Evolutionary conservation across 2,329 filamentous ascomycete genomes (phyloP), one percentile per base, ranked within the genome.

Genomic region (Monilinia fructicola): DNA sequence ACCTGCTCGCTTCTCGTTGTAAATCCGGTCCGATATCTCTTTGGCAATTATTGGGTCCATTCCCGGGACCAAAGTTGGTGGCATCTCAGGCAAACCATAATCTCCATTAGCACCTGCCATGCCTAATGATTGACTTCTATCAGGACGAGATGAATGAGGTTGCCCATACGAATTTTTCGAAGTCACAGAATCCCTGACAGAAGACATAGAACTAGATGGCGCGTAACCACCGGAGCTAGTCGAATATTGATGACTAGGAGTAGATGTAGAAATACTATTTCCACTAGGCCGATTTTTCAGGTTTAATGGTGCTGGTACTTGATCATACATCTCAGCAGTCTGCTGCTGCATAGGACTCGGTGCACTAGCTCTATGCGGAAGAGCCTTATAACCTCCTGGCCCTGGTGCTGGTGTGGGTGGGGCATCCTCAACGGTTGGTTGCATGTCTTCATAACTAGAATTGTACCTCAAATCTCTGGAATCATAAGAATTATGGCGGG

Each of bases 11-110:
- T 82, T 81, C 28, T 87, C 85, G 56, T 85, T 81, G 55, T 85
- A 81, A 59, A 85, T 82, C n/a, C 83, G 80, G 3, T 86, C 83
- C 1, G 83, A 79, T n/a, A 87, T 79, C 71, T 88, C 85, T 64
- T 83, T 81, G 0, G 84, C 81, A 46, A 87, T 77, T 23, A 74
- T 75, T 4, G 84, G 84, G 68, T 89, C 86, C 35, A 87, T 79
- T 4, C 86, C 86, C n/a, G 86, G 84, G 10, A 89, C 82, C 28
- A 89, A 78, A 4, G 85, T 85, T 1, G 84, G 75, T 5, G 87
- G 87, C 2, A 87, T 78, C 4, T 80, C 74, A 1, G 83, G 81
- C 26, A 83, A 69, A 4, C 74, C 77, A 72, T 84, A 83, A 52
- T 48, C 67, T 40, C 31, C 66, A 55, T 67, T 65, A 5, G 48